Evolutionary conservation across 1,284 basidiomycete species (phyloP).

Genomic region (Serendipita sp.): DNA sequence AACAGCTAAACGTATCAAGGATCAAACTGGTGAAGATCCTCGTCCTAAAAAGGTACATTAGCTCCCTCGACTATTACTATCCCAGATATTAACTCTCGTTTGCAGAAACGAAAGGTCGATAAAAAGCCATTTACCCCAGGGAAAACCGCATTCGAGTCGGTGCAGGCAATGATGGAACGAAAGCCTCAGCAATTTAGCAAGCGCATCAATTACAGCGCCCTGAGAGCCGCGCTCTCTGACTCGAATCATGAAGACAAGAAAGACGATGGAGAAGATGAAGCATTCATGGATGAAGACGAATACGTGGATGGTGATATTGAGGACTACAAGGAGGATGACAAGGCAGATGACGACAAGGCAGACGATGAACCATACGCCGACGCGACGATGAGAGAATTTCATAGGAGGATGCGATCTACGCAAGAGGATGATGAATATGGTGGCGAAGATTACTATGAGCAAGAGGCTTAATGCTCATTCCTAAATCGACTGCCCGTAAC

Average conservation of each 20-base stretch:
- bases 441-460: neutral
- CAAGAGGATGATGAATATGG: neutral
- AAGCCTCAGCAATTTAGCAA: constrained; percentile 68
- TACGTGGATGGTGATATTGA: neutral
- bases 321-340: constrained; percentile 1
- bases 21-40: constrained; percentile 29
- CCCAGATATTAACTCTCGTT: neutral
- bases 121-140: constrained; percentile 51
- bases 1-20: constrained; percentile 53
- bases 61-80: constrained; percentile 23
- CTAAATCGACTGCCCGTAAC: neutral
- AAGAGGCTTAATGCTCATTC: neutral
- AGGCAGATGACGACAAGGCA: neutral
- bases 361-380: neutral
- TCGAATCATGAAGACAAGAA: neutral
- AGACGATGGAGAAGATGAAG: neutral
- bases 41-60: constrained; percentile 56
- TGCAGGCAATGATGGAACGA: constrained; percentile 66
- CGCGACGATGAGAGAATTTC: neutral
- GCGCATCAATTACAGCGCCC: constrained; percentile 78
- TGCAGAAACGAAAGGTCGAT: constrained; percentile 47
- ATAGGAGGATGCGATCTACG: neutral
- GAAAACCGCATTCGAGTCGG: constrained; percentile 65
- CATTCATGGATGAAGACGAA: neutral
- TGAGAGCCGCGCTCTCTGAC: constrained; percentile 34